phyloP scores from a whole-genome alignment of 1,284 basidiomycete species.

The Schizopora paradoxa region DNA sequence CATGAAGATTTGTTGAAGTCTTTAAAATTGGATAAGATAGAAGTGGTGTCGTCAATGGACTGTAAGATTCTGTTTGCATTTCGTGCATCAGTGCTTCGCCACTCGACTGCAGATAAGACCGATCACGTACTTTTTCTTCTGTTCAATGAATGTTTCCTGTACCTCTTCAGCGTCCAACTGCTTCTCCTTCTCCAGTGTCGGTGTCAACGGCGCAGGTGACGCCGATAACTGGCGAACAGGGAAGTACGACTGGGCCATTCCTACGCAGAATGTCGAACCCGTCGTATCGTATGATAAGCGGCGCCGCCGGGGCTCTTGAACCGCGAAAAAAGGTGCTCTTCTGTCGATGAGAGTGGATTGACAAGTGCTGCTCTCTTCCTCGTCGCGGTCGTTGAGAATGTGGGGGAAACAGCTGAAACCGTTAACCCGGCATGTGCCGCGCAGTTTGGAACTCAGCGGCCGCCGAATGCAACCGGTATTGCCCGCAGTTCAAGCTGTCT shows the following conservation, averaged over 20 bases:
- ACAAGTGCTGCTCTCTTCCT: too few relatives aligned
- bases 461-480: too few relatives aligned
- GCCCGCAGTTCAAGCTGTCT: too few relatives aligned
- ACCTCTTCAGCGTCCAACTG: conserved; percentile 58
- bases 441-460: too few relatives aligned
- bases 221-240: conserved; percentile 33
- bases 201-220: conserved; percentile 26
- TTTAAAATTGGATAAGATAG: conserved; percentile 67
- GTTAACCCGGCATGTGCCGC: too few relatives aligned
- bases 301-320: too few relatives aligned
- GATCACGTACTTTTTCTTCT: conserved; percentile 56
- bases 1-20: conserved; percentile 83
- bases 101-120: not conserved
- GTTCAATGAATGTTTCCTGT: conserved; percentile 67
- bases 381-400: too few relatives aligned
- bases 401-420: too few relatives aligned
- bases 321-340: too few relatives aligned
- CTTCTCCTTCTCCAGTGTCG: conserved; percentile 30
- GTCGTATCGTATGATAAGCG: too few relatives aligned
- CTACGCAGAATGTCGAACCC: too few relatives aligned
- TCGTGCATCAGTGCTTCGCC: conserved; percentile 10
- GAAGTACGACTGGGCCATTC: conserved; percentile 45
- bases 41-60: conserved; percentile 69
- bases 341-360: too few relatives aligned
- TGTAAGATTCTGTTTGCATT: conserved; percentile 53